These are phyloP conservation scores for Colletotrichum orchidophilum DNA, from an alignment of 2,329 filamentous ascomycete genomes.

Conservation along the genomic window DNA sequence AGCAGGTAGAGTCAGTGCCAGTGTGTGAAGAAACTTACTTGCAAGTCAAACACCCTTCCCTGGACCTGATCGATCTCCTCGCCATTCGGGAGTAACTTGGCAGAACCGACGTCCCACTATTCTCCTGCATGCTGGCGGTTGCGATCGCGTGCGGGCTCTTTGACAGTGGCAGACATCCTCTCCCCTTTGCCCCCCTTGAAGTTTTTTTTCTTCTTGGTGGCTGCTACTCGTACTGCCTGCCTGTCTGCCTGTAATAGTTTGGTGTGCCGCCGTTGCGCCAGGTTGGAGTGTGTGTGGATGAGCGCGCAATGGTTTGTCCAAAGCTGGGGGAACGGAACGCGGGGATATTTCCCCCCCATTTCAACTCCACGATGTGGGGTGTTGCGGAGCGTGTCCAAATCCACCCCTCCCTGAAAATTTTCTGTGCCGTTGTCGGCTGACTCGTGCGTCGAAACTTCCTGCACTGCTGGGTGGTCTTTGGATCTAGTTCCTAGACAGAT, in stretches of 20 bases:
- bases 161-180: conserved; percentile 16
- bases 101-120: conserved; percentile 25
- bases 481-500: not conserved
- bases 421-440: conserved; percentile 2
- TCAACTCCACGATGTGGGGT: conserved; percentile 26
- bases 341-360: conserved; percentile 2
- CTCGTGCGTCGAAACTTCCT: not conserved
- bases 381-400: not conserved
- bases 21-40: conserved; percentile 44
- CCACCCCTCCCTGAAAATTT: not conserved
- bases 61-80: conserved; percentile 39
- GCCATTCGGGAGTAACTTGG: conserved; percentile 22
- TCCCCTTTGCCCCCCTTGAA: not conserved
- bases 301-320: not conserved
- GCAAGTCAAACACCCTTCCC: conserved; percentile 58
- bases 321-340: conserved; percentile 25
- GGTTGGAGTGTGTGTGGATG: not conserved
- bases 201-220: not conserved
- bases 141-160: conserved; percentile 23
- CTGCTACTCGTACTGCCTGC: not conserved
- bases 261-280: not conserved
- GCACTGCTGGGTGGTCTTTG: not conserved
- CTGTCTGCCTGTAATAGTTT: not conserved
- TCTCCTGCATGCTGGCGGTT: conserved; percentile 33
- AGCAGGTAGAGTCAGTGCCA: not conserved